phyloP scores from a whole-genome alignment of 257 asterid species.

The Solanum neorickii region DNA sequence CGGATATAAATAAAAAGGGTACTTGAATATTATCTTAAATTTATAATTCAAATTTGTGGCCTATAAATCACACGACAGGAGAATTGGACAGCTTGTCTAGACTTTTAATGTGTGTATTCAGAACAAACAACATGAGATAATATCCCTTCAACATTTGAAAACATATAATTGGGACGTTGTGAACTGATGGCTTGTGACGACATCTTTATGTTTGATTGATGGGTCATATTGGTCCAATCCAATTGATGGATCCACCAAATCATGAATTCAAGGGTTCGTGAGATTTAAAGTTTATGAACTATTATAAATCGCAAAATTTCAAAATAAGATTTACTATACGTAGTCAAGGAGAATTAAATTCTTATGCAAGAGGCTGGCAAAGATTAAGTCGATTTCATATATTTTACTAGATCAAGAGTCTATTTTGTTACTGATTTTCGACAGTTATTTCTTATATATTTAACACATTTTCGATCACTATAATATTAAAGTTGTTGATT shows the following conservation, averaged over 20 bases:
- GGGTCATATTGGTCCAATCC: background rate
- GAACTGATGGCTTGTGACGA: background rate
- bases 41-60: background rate
- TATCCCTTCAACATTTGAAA: background rate
- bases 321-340: background rate
- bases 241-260: background rate
- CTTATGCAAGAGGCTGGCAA: background rate
- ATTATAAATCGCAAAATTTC: background rate
- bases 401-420: background rate
- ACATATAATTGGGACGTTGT: background rate
- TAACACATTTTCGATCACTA: background rate
- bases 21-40: too few relatives aligned
- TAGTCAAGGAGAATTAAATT: background rate
- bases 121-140: background rate
- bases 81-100: background rate
- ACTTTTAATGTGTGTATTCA: background rate
- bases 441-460: too few relatives aligned
- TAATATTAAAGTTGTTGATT: background rate
- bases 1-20: accelerated
- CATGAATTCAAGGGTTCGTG: accelerated
- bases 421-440: background rate
- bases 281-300: background rate
- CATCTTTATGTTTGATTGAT: background rate
- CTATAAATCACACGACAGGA: background rate
- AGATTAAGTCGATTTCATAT: background rate